These are phyloP conservation scores for Collybia sordida DNA, from an alignment of 768 basidiomycete species.

Conservation along the genomic window DNA sequence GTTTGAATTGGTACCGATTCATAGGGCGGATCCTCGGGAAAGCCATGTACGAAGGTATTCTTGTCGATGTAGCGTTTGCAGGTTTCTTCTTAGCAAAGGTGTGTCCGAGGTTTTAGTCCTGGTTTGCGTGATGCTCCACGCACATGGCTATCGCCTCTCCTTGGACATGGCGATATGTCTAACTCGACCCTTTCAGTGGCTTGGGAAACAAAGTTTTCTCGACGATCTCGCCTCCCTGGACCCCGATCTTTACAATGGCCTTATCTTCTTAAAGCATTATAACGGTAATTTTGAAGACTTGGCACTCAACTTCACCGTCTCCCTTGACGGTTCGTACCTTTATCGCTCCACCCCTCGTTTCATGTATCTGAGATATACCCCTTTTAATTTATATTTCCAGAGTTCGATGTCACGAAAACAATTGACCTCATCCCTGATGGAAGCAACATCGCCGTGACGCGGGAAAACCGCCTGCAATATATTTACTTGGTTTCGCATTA, in stretches of 20 bases:
- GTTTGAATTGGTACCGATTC: constrained; percentile 89
- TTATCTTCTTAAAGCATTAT: constrained; percentile 93
- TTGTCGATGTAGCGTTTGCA: constrained; percentile 94
- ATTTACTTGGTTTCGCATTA: constrained; percentile 90
- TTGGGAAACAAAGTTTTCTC: constrained; percentile 87
- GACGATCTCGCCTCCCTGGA: constrained; percentile 93
- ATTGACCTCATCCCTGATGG: constrained; percentile 83
- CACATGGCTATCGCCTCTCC: neutral
- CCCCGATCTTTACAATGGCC: constrained; percentile 87
- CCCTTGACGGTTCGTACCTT: constrained; percentile 66
- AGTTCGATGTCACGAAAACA: constrained; percentile 77
- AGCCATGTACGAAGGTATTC: constrained; percentile 93
- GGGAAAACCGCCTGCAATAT: constrained; percentile 86
- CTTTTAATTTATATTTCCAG: constrained; percentile 32
- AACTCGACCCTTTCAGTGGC: constrained; percentile 56
- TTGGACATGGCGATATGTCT: neutral
- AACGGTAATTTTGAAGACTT: constrained; percentile 84
- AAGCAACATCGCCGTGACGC: constrained; percentile 79
- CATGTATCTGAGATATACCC: constrained; percentile 1
- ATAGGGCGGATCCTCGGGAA: constrained; percentile 94
- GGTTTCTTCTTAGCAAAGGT: constrained; percentile 93
- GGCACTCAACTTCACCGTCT: constrained; percentile 86
- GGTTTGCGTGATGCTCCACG: neutral
- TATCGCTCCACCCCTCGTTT: neutral
- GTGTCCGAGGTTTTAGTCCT: constrained; percentile 4